phyloP scores from a whole-genome alignment of 1,139 yeast species.

The Lodderomyces theae region DNA sequence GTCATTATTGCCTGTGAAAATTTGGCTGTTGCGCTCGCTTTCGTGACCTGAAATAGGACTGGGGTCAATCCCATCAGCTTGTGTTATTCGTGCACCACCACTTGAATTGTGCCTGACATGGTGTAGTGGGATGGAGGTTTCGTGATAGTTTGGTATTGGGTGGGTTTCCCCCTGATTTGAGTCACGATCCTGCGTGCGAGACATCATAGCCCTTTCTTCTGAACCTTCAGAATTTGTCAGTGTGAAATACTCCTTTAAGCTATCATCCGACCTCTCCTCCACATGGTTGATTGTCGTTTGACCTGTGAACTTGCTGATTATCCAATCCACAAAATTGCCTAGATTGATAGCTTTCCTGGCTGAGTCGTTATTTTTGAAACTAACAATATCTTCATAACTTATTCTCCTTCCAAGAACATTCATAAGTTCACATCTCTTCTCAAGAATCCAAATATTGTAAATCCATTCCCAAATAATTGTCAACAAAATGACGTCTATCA shows the following conservation, averaged over 20 bases:
- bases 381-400: constrained; percentile 34
- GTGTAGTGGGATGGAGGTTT: no score
- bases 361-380: constrained; percentile 7
- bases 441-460: constrained; percentile 40
- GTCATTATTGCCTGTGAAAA: constrained; percentile 5
- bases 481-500: constrained; percentile 38
- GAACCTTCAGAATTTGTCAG: background rate
- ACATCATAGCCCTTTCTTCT: background rate
- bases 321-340: constrained; percentile 7
- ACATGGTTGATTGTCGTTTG: constrained; percentile 1
- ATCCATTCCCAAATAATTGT: constrained; percentile 55
- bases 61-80: background rate
- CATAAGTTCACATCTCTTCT: constrained; percentile 40
- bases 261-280: constrained; percentile 9
- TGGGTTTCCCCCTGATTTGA: background rate
- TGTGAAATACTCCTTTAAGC: constrained; percentile 9
- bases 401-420: constrained; percentile 51
- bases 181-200: background rate
- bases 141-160: background rate
- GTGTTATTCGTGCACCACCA: background rate
- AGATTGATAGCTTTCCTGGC: constrained; percentile 1
- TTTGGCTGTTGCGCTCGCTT: background rate
- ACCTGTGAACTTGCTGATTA: constrained; percentile 2
- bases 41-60: background rate
- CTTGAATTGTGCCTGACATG: background rate